A percentile compares a stretch with the other conserved stretches of the same genome.
Evolutionary conservation across 257 asterid genomes (phyloP).

Genomic region (Osmanthus fragrans): DNA sequence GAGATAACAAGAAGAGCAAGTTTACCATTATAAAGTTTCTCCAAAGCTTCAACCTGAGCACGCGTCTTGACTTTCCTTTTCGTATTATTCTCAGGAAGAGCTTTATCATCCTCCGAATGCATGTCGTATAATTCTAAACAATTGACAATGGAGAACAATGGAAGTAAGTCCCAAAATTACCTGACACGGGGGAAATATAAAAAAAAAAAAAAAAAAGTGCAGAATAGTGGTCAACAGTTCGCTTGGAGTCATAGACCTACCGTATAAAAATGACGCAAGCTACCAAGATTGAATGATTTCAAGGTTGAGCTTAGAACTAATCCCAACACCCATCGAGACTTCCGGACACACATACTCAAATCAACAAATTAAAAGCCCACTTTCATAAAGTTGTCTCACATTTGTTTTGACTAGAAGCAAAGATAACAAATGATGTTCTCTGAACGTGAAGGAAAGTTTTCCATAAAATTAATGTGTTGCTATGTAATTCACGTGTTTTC

Average conservation of each 20-base stretch:
- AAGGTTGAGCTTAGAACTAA: background rate
- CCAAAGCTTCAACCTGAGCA: constrained; percentile 70
- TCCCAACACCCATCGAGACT: background rate
- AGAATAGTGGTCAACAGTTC: background rate
- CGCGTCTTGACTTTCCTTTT: constrained; percentile 70
- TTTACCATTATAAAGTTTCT: constrained; percentile 66
- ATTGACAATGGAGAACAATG: constrained; percentile 20
- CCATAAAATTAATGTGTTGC: background rate
- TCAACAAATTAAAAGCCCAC: background rate
- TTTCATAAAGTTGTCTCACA: background rate
- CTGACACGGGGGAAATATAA: constrained; percentile 15
- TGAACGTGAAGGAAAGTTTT: background rate
- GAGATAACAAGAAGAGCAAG: constrained; percentile 16
- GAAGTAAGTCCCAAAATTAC: constrained; percentile 3
- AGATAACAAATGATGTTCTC: background rate
- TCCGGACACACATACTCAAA: background rate
- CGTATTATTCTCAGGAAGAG: constrained; percentile 54
- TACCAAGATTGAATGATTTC: background rate
- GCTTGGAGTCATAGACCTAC: constrained; percentile 1
- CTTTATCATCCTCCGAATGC: constrained; percentile 69
- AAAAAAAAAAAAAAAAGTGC: constrained; percentile 8
- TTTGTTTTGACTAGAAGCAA: background rate
- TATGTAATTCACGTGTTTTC: background rate
- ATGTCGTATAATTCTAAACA: constrained; percentile 46
- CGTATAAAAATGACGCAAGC: background rate